Percentiles rank a stretch among this genome's conserved stretches.
Conservation (phyloP, 352 stramenopile genomes). For the Pythium graminicola region DNA sequence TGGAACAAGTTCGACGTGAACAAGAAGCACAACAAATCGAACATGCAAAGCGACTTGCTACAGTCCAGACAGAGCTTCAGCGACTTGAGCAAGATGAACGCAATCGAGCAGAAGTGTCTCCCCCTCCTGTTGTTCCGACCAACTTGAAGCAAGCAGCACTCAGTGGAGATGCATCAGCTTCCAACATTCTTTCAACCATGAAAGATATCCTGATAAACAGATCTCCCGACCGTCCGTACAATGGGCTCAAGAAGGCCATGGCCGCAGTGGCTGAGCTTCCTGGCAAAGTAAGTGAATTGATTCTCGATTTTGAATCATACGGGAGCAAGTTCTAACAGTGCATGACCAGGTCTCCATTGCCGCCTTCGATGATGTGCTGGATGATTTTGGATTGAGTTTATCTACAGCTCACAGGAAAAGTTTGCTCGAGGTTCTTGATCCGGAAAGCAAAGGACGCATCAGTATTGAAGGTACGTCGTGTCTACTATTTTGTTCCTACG, state of each 20-base stretch:
- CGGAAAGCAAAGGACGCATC: slow-evolving; percentile 42
- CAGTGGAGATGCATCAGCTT: slow-evolving; percentile 34
- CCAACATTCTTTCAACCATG: slow-evolving; percentile 65
- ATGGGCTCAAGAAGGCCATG: slow-evolving; percentile 75
- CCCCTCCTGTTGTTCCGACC: not conserved
- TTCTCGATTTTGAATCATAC: too few species aligned
- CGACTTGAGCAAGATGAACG: slow-evolving; percentile 5
- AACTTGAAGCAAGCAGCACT: slow-evolving; percentile 57
- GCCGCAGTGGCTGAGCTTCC: slow-evolving; percentile 56
- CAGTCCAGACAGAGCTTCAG: slow-evolving; percentile 11
- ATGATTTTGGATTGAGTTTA: slow-evolving; percentile 55
- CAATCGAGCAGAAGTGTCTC: not conserved
- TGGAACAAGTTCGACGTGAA: slow-evolving; percentile 46
- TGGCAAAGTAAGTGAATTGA: slow-evolving; percentile 40
- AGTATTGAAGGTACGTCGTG: slow-evolving; percentile 57
- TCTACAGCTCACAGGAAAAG: slow-evolving; percentile 33
- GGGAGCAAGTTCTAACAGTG: not conserved
- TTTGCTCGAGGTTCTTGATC: slow-evolving; percentile 46
- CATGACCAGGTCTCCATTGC: slow-evolving; percentile 44
- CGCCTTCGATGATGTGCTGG: slow-evolving; percentile 64
- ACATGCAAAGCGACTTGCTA: slow-evolving; percentile 23
- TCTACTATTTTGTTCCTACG: not conserved
- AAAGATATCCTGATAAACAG: slow-evolving; percentile 51
- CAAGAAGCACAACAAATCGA: slow-evolving; percentile 38
- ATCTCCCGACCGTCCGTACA: slow-evolving; percentile 61